Evolutionary conservation across 2,329 filamentous ascomycete genomes (phyloP).

Genomic region (Thelonectria discophora): DNA sequence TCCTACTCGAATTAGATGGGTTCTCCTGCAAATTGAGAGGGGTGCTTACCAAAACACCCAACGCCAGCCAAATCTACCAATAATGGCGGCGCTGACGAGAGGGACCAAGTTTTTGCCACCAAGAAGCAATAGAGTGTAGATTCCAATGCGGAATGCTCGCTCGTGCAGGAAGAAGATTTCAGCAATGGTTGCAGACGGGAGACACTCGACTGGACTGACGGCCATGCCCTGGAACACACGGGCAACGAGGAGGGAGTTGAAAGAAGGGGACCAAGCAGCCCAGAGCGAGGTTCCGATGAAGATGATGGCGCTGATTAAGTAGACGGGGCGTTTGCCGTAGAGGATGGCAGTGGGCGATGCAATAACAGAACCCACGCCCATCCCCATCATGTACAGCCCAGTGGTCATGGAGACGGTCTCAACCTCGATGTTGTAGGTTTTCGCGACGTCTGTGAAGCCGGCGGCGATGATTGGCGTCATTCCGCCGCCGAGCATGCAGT

Average conservation of each 20-base stretch:
- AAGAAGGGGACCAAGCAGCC: constrained; percentile 86
- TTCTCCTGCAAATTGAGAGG: neutral
- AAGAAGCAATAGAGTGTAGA: constrained; percentile 88
- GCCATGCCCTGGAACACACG: constrained; percentile 88
- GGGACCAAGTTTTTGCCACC: constrained; percentile 93
- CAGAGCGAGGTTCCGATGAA: constrained; percentile 82
- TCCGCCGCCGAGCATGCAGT: constrained; percentile 92
- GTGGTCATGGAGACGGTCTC: constrained; percentile 85
- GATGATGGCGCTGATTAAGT: constrained; percentile 78
- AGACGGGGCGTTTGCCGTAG: constrained; percentile 90
- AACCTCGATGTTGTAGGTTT: constrained; percentile 70
- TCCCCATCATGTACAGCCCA: constrained; percentile 91
- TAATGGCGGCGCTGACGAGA: constrained; percentile 85
- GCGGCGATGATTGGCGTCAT: constrained; percentile 92
- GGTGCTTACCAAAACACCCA: constrained; percentile 83
- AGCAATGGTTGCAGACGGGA: constrained; percentile 92
- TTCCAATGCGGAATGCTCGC: constrained; percentile 88
- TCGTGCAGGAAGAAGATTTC: constrained; percentile 98
- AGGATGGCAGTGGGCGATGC: constrained; percentile 91
- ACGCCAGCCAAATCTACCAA: constrained; percentile 80
- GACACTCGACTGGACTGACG: constrained; percentile 88
- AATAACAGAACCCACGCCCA: constrained; percentile 85
- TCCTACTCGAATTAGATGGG: constrained; percentile 57
- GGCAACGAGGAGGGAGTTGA: constrained; percentile 79
- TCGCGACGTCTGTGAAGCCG: constrained; percentile 83